Conservation (phyloP, 2,329 filamentous ascomycete species). For the Paecilomyces variotii region DNA sequence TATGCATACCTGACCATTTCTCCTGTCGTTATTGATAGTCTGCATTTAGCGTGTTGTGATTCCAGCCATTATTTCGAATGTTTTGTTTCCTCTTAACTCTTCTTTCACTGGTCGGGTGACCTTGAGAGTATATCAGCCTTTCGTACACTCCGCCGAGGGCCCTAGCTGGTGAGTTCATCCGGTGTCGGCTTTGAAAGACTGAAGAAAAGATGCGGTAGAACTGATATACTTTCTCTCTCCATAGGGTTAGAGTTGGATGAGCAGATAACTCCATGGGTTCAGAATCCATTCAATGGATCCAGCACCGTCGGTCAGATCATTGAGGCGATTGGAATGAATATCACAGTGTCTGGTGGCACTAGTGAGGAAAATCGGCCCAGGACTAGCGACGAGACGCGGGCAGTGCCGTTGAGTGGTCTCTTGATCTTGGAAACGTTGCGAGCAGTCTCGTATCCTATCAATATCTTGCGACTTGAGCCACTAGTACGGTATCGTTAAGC, state of each 20-base stretch:
- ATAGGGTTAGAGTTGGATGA: neutral
- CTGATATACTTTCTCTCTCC: neutral
- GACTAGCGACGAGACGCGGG: neutral
- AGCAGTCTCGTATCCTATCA: neutral
- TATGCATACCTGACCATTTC: neutral
- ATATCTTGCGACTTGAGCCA: neutral
- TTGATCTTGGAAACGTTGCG: neutral
- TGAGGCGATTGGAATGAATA: neutral
- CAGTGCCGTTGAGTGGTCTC: neutral
- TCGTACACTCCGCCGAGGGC: neutral
- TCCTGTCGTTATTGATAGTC: neutral
- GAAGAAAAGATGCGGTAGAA: neutral
- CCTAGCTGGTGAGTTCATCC: neutral
- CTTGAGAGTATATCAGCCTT: neutral
- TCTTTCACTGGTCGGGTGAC: neutral
- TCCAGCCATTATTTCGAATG: neutral
- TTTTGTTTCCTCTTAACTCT: neutral
- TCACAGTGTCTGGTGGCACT: neutral
- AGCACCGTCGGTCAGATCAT: neutral
- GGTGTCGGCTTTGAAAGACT: neutral
- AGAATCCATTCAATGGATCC: neutral
- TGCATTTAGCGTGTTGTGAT: neutral
- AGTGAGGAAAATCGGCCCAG: neutral
- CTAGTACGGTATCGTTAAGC: neutral
- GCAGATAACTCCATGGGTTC: neutral